Evolutionary conservation across 1,139 yeast species (phyloP).

Genomic region (Pichia sp.): DNA sequence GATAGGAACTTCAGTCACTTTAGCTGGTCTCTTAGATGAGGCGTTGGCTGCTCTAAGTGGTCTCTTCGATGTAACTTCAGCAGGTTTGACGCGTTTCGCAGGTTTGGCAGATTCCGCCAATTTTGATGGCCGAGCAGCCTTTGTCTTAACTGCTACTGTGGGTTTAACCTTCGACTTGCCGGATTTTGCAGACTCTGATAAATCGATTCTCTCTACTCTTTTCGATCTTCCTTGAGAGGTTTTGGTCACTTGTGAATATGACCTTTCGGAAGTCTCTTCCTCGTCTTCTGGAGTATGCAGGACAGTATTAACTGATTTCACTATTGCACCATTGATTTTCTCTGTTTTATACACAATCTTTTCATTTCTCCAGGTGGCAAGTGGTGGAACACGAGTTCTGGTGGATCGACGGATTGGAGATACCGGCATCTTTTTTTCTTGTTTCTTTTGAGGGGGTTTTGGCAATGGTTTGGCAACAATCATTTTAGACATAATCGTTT

Average conservation of each 20-base stretch:
- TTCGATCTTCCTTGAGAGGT: too few species aligned
- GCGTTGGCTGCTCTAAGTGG: too few species aligned
- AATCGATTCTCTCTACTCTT: not conserved
- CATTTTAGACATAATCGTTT: too few species aligned
- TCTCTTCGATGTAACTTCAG: too few species aligned
- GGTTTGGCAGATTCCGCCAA: not conserved
- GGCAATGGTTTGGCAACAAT: too few species aligned
- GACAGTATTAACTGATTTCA: constrained; percentile 56
- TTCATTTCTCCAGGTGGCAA: constrained; percentile 86
- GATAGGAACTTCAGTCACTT: too few species aligned
- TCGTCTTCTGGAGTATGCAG: constrained; percentile 26
- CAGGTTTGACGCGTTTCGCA: not conserved
- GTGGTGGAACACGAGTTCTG: constrained; percentile 62
- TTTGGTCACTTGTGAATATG: too few species aligned
- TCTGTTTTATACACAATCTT: constrained; percentile 53
- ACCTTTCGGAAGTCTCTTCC: too few species aligned
- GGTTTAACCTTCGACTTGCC: not conserved
- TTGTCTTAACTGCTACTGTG: not conserved
- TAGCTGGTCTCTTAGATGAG: too few species aligned
- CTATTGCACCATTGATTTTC: constrained; percentile 39
- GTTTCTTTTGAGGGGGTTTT: not conserved
- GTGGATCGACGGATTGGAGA: constrained; percentile 41
- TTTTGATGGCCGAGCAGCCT: not conserved
- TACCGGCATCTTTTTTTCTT: not conserved
- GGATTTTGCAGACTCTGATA: constrained; percentile 1